phyloP scores from a whole-genome alignment of 139 green algal species.

The Chlorella sp. region DNA sequence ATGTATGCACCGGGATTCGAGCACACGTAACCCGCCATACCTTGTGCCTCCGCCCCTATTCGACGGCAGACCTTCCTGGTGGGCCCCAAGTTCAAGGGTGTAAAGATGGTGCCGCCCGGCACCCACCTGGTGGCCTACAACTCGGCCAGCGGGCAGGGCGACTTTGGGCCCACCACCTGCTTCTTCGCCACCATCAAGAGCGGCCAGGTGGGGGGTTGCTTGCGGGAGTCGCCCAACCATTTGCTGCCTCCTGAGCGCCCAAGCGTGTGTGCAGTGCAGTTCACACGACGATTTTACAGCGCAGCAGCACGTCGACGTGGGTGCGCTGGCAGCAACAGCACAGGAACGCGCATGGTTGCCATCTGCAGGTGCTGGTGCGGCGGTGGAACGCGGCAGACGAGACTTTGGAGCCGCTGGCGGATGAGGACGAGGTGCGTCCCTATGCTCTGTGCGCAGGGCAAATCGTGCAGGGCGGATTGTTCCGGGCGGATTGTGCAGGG shows the following conservation, averaged over 20 bases:
- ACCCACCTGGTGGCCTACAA: constrained; percentile 82
- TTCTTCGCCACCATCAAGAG: constrained; percentile 55
- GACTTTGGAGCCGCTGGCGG: constrained; percentile 58
- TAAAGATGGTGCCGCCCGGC: constrained; percentile 94
- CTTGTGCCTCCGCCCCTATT: neutral
- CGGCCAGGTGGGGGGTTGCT: neutral
- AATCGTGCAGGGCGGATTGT: too few relatives aligned
- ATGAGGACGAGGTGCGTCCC: constrained; percentile 67
- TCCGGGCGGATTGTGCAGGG: too few relatives aligned
- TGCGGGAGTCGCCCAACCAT: too few relatives aligned
- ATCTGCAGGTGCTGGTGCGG: constrained; percentile 57
- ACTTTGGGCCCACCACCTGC: constrained; percentile 55
- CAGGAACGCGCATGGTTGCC: too few relatives aligned
- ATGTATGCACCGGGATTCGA: too few relatives aligned
- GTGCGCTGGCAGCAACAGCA: too few relatives aligned
- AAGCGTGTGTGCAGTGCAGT: too few relatives aligned
- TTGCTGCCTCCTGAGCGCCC: too few relatives aligned
- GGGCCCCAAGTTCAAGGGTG: constrained; percentile 81
- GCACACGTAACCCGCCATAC: too few relatives aligned
- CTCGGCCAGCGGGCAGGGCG: constrained; percentile 38
- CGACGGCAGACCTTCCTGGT: constrained; percentile 71
- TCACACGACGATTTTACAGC: too few relatives aligned
- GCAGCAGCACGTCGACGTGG: too few relatives aligned
- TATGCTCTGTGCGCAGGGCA: too few relatives aligned
- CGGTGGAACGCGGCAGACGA: constrained; percentile 65